Conservation (phyloP, 306 rosid species). For the Potentilla sterilis region DNA sequence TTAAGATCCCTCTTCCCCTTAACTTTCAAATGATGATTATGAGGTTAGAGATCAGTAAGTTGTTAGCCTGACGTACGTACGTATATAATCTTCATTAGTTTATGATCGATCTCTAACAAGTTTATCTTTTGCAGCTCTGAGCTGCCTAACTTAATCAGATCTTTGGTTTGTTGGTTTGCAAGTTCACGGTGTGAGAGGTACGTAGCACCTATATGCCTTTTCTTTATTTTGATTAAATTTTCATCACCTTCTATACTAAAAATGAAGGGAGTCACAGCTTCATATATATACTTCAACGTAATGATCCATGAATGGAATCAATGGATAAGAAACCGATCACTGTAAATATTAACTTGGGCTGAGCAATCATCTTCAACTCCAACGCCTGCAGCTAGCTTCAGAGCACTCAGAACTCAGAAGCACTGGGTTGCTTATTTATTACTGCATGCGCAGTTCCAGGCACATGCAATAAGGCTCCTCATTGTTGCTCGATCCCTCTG, state of each 20-base stretch:
- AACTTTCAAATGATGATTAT: background rate
- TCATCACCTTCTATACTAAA: background rate
- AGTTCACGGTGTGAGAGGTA: background rate
- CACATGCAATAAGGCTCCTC: background rate
- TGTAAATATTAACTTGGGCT: background rate
- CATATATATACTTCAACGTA: background rate
- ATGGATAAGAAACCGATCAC: background rate
- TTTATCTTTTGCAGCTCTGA: background rate
- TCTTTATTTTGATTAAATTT: background rate
- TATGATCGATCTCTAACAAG: background rate
- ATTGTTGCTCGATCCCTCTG: slow-evolving; percentile 5
- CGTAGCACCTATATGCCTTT: background rate
- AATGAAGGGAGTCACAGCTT: background rate
- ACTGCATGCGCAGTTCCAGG: slow-evolving; percentile 4
- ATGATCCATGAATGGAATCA: background rate
- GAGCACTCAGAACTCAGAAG: background rate
- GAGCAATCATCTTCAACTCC: background rate
- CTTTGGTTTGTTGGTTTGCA: background rate
- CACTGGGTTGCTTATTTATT: background rate
- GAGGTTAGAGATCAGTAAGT: background rate
- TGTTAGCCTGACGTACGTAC: background rate
- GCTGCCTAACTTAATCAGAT: background rate
- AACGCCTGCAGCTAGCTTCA: background rate
- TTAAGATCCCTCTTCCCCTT: background rate
- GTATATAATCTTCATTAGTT: background rate